A percentile compares a stretch with the other conserved stretches of the same genome.
These are phyloP conservation scores for Myotisia sp. DNA, from an alignment of 2,329 filamentous ascomycete genomes.

Conservation along the genomic window DNA sequence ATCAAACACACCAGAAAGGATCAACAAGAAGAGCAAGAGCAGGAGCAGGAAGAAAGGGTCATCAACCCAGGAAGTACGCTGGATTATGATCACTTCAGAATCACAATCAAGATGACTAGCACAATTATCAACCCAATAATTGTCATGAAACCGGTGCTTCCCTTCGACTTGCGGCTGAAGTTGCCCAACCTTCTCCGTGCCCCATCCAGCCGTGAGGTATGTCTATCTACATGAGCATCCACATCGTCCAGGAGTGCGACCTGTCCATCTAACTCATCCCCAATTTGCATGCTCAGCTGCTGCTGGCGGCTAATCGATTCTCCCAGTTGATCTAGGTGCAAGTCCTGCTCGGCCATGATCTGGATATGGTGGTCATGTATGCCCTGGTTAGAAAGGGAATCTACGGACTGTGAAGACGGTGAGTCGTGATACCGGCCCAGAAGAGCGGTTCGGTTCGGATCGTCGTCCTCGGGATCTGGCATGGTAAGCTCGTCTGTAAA, in stretches of 20 bases:
- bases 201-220: slow-evolving; percentile 59
- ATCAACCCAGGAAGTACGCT: no score
- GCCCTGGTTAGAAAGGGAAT: slow-evolving; percentile 62
- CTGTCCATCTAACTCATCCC: slow-evolving; percentile 86
- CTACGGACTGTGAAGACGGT: slow-evolving; percentile 36
- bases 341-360: slow-evolving; percentile 78
- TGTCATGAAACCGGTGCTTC: slow-evolving; percentile 74
- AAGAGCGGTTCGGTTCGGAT: slow-evolving; percentile 42
- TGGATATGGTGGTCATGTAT: slow-evolving; percentile 72
- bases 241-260: slow-evolving; percentile 80
- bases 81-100: slow-evolving; percentile 60
- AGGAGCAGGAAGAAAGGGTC: no score
- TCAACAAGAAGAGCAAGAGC: no score
- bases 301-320: slow-evolving; percentile 75
- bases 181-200: slow-evolving; percentile 58
- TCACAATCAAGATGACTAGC: slow-evolving; percentile 65
- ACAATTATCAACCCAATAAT: slow-evolving; percentile 73
- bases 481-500: slow-evolving; percentile 53
- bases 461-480: slow-evolving; percentile 27
- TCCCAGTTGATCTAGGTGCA: slow-evolving; percentile 79
- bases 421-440: slow-evolving; percentile 48
- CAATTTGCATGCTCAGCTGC: slow-evolving; percentile 88
- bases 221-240: slow-evolving; percentile 67
- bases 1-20: no score
- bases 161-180: slow-evolving; percentile 59